Conservation (phyloP, 176 grass and related monocot genomes). For the Musa acuminata region DNA sequence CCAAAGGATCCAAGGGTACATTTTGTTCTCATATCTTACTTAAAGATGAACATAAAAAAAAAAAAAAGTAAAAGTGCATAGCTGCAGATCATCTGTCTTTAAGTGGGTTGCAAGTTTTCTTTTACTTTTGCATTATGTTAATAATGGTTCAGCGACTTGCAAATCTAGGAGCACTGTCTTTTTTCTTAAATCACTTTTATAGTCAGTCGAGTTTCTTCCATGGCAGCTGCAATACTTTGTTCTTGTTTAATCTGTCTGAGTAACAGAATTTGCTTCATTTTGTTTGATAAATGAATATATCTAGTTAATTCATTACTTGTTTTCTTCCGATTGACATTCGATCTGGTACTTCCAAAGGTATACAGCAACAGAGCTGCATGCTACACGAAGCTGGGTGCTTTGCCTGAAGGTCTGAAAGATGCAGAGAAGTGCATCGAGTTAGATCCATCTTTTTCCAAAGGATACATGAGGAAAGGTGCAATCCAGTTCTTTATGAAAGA, state of each 20-base stretch:
- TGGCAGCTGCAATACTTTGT: neutral
- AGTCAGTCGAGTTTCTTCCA: too few relatives aligned
- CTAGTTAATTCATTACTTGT: neutral
- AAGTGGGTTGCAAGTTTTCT: neutral
- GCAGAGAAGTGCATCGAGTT: constrained; percentile 48
- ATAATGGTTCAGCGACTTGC: too few relatives aligned
- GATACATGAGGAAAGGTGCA: constrained; percentile 43
- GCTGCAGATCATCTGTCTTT: neutral
- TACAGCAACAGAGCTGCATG: constrained; percentile 52
- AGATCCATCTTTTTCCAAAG: constrained; percentile 46
- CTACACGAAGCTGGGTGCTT: constrained; percentile 33
- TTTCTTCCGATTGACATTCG: neutral
- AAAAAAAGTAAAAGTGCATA: neutral
- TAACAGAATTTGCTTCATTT: neutral
- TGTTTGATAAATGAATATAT: neutral
- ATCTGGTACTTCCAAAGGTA: constrained; percentile 10
- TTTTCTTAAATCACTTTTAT: too few relatives aligned
- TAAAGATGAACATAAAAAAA: neutral
- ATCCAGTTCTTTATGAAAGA: constrained; percentile 5
- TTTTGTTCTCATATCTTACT: neutral
- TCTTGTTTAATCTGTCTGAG: neutral
- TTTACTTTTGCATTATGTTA: neutral
- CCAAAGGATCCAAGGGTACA: constrained; percentile 55
- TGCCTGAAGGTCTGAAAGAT: constrained; percentile 44
- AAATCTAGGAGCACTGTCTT: too few relatives aligned